These are phyloP conservation scores for Phytophthora cactorum DNA, from an alignment of 352 stramenopile genomes.

Conservation along the genomic window DNA sequence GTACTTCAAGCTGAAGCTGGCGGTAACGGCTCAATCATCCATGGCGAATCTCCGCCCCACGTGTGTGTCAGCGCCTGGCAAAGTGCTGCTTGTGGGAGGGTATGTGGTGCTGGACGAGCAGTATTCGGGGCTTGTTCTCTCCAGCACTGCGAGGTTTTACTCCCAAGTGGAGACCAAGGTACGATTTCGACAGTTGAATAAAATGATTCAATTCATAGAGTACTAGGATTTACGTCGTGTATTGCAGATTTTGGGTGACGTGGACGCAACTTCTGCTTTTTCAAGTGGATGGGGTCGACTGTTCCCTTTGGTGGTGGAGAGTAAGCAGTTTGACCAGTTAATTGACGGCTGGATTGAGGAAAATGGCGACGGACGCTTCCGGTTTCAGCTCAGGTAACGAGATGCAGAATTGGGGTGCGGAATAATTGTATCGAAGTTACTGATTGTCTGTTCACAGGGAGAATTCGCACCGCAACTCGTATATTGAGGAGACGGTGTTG, in stretches of 20 bases:
- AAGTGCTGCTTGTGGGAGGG: conserved; percentile 95
- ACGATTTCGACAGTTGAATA: background rate
- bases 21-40: background rate
- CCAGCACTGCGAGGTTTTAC: conserved; percentile 94
- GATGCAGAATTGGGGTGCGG: background rate
- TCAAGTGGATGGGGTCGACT: conserved; percentile 20
- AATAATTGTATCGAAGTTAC: background rate
- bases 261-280: background rate
- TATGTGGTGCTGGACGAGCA: conserved; percentile 95
- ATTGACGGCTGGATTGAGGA: conserved; percentile 47
- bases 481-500: conserved; percentile 92
- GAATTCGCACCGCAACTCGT: conserved; percentile 74
- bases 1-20: conserved; percentile 6
- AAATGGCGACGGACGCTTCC: conserved; percentile 22
- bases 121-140: conserved; percentile 92
- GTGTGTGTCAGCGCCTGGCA: conserved; percentile 94
- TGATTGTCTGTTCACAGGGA: conserved; percentile 27
- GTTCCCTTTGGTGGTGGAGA: conserved; percentile 74
- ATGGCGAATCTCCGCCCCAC: conserved; percentile 19
- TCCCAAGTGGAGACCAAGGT: conserved; percentile 62
- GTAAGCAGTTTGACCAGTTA: conserved; percentile 89
- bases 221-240: background rate
- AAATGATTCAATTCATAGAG: conserved; percentile 5
- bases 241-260: conserved; percentile 5
- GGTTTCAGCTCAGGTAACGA: conserved; percentile 44